Conservation (phyloP, 805 yeast genomes). For the Osmozyma mogii region DNA sequence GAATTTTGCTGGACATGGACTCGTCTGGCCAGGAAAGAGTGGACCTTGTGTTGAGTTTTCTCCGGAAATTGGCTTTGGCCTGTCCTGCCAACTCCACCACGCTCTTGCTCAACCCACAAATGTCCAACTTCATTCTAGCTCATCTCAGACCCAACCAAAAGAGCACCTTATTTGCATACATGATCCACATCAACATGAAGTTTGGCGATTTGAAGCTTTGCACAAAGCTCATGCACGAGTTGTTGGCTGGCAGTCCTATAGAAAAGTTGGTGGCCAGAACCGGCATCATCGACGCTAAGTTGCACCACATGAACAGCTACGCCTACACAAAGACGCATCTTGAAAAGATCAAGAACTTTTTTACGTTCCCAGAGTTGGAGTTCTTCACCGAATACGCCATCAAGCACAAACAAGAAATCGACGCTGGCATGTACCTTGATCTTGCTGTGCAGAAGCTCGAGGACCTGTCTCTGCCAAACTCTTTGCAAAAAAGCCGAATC, state of each 20-base stretch:
- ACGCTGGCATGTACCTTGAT: constrained; percentile 26
- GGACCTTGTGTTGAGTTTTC: constrained; percentile 17
- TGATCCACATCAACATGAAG: constrained; percentile 26
- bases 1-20: constrained; percentile 8
- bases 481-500: constrained; percentile 4
- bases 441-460: constrained; percentile 33
- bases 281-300: constrained; percentile 27
- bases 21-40: constrained; percentile 10
- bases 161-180: constrained; percentile 22
- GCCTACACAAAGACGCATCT: constrained; percentile 12
- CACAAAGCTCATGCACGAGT: constrained; percentile 14
- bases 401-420: constrained; percentile 20
- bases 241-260: constrained; percentile 21
- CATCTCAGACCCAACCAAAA: constrained; percentile 5
- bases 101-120: constrained; percentile 11
- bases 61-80: constrained; percentile 18
- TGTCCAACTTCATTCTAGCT: not conserved
- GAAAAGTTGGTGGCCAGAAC: constrained; percentile 29
- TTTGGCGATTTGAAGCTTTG: constrained; percentile 12
- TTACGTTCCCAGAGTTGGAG: constrained; percentile 19
- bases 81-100: constrained; percentile 16
- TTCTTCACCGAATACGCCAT: constrained; percentile 17
- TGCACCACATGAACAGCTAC: constrained; percentile 25
- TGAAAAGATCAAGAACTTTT: constrained; percentile 24
- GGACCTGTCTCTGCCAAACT: constrained; percentile 9